Percentiles rank a stretch among this genome's conserved stretches.
Conservation (phyloP, 768 basidiomycete species). For the Xanthoconium purpureum region DNA sequence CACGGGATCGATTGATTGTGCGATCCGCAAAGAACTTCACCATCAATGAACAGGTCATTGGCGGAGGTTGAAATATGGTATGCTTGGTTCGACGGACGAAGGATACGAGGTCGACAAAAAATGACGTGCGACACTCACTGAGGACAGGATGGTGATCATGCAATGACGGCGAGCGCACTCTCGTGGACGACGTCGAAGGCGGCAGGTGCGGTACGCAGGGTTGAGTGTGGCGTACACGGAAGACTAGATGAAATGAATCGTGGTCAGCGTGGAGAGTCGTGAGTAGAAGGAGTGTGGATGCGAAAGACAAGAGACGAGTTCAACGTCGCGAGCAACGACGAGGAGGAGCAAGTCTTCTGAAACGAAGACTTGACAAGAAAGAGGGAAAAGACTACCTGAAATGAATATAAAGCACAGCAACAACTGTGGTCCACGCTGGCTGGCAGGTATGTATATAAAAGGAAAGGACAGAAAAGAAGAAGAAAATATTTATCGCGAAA, state of each 20-base stretch:
- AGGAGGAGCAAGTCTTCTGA: slow-evolving; percentile 22
- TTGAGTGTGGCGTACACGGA: slow-evolving; percentile 30
- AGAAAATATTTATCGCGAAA: slow-evolving; percentile 2
- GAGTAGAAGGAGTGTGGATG: slow-evolving; percentile 25
- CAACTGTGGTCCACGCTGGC: slow-evolving; percentile 16
- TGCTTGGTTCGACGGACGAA: background rate
- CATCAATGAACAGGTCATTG: slow-evolving; percentile 6
- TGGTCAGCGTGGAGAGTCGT: slow-evolving; percentile 40
- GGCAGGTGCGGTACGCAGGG: slow-evolving; percentile 31
- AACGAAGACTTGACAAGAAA: slow-evolving; percentile 27
- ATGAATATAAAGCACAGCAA: slow-evolving; percentile 36
- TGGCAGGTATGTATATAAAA: slow-evolving; percentile 10
- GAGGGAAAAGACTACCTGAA: slow-evolving; percentile 18
- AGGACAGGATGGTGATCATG: slow-evolving; percentile 38
- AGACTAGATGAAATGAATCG: slow-evolving; percentile 33
- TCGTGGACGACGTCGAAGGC: slow-evolving; percentile 36
- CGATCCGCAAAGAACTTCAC: background rate
- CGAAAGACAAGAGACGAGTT: slow-evolving; percentile 12
- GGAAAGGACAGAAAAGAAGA: slow-evolving; percentile 6
- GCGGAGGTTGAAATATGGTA: slow-evolving; percentile 12
- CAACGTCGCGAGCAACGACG: slow-evolving; percentile 25
- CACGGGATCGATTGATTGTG: background rate
- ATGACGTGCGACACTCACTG: slow-evolving; percentile 32
- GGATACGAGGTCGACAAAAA: slow-evolving; percentile 1
- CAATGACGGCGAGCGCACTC: slow-evolving; percentile 38